Base-by-base conservation (phyloP, 169 alveolate genomes). In the Ichthyophthirius multifiliis region DNA sequence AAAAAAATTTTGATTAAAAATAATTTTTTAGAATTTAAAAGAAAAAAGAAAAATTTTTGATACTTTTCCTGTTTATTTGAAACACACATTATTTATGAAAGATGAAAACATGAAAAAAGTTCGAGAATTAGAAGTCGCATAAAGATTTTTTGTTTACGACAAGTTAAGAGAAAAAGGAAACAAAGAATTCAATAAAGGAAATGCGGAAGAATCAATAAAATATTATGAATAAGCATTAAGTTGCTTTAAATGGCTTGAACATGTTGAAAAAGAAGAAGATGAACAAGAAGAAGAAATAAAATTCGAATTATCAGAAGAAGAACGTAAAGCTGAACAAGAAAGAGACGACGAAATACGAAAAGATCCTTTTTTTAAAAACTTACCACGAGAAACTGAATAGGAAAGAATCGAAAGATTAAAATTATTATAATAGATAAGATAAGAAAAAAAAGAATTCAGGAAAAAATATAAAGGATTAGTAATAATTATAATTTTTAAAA, bases 61-160 rank as follows among this genome's bases (percentile, higher is more conserved):
- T 20, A 39, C 81, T 7, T 81, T 71, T 41, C 86, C 86, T 31
- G 76, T 74, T 15, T 81, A 81, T 31, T 55, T 81, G 20, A 81
- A 81, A 55, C 76, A 73, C 46, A 81, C 82, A 1, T 27, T 81
- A 43, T 73, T 81, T 47, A 37, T 18, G 39, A 76, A 81, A 48
- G 86, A 81, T 31, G 86, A 81, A 73, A 81, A 81, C 48, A 81
- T 76, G 45, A 81, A 81, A 31, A 81, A 81, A 48, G 73, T 81
- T 1, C 46, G 82, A 47, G 43, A 46, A n/a, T 47, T 74, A 23
- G 86, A 81, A 73, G 82, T 81, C n/a, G 76, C 82, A 18, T 41
- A 67, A 15, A 41, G 86, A n/a, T 81, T 71, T 45, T 81, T 81
- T 48, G 80, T 71, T 13, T 81, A 73, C 18, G 86, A 81, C 41